A percentile compares a stretch with the other conserved stretches of the same genome.
Conservation (phyloP, 2,329 filamentous ascomycete genomes). For the Aquanectria penicillioides region DNA sequence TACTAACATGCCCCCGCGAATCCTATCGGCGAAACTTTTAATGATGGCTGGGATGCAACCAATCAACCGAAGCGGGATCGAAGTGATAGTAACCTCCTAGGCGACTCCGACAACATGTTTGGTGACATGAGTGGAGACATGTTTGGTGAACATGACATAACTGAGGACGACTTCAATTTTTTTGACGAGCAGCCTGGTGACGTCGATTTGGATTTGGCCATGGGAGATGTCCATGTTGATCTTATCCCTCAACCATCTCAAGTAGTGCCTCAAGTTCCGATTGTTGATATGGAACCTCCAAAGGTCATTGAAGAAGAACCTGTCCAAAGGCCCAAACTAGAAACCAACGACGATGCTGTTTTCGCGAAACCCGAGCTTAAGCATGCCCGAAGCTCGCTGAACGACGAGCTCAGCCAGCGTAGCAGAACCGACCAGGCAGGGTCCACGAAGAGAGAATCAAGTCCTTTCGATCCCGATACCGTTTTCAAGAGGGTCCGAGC, state of each 20-base stretch:
- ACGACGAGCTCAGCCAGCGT: conserved; percentile 50
- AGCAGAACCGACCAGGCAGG: conserved; percentile 44
- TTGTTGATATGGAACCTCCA: conserved; percentile 26
- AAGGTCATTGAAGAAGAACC: conserved; percentile 23
- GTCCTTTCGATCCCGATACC: conserved; percentile 66
- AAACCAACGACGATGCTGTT: conserved; percentile 44
- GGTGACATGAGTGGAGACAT: conserved; percentile 75
- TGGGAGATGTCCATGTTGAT: conserved; percentile 37
- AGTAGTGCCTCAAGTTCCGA: conserved; percentile 10
- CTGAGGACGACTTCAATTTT: conserved; percentile 85
- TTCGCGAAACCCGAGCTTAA: conserved; percentile 70
- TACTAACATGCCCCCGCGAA: conserved; percentile 30
- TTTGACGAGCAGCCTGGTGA: conserved; percentile 72
- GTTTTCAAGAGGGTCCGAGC: conserved; percentile 68
- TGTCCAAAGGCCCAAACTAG: conserved; percentile 25
- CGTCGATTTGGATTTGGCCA: conserved; percentile 49
- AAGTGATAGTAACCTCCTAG: conserved; percentile 52
- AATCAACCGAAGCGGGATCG: conserved; percentile 58
- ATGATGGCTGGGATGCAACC: conserved; percentile 48
- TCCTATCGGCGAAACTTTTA: conserved; percentile 33
- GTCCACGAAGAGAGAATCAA: conserved; percentile 61
- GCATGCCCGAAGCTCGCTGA: conserved; percentile 65
- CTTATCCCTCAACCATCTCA: conserved; percentile 22
- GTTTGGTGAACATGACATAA: conserved; percentile 79
- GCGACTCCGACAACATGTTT: conserved; percentile 69